Evolutionary conservation across 1,284 basidiomycete genomes (phyloP), one percentile per base, ranked within the genome.

Genomic region (Trametes hirsuta): DNA sequence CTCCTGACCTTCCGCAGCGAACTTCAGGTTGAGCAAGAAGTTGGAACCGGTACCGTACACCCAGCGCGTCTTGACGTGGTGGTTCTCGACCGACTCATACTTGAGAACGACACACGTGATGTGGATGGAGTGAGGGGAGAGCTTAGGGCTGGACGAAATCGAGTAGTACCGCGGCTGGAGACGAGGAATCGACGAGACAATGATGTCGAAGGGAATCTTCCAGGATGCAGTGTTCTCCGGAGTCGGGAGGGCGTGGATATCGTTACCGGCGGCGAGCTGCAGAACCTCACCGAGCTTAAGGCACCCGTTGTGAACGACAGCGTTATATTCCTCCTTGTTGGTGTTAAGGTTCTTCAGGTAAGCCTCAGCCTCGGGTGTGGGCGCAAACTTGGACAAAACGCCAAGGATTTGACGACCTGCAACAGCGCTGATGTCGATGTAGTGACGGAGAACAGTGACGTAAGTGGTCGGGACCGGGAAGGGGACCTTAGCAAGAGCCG

Each of bases 391-490:
- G 58, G 95, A 87, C 53, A 98, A 81, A 53, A 86, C 83, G 53
- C 92, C 91, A 40, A 98, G 87, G 60, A 95, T 90, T 76, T 98
- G 97, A 77, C 97, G 93, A 76, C 94, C 94, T 14, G 93, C 94
- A 53, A 93, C 87, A 45, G 94, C 91, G 68, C 90, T 94, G 71
- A 98, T 95, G 74, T 99, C 97, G 73, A 98, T 88, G 77, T 99
- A 99, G 81, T 99, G 93, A 51, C 96, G 90, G 69, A 98, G 89
- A 66, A 98, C 93, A 55, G 95, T 92, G 68, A 85, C 87, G 73
- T 98, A 98, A 1, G 97, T 98, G 1, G 96, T 97, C 1, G 97
- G 97, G 25, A 93, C 90, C 22, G 97, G 97, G 90, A 99, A 99
- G 15, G 97, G 97, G 63, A 98, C 96, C 78, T 99, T 99, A 62